phyloP scores from a whole-genome alignment of 495 filamentous ascomycete genomes.

The Aspergillus sparsus region DNA sequence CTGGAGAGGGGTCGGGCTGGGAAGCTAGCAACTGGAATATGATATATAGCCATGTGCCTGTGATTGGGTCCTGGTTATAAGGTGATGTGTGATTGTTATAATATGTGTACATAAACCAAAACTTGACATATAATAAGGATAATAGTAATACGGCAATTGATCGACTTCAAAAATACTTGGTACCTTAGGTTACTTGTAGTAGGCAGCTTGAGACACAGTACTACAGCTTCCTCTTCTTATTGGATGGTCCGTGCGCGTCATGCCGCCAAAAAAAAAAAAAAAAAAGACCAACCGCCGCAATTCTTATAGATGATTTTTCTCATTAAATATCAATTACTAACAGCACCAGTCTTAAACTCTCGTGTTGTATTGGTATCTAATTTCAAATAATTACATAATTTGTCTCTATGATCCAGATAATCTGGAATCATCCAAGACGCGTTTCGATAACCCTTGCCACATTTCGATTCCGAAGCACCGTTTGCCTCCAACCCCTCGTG shows the following conservation, averaged over 20 bases:
- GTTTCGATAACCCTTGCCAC: background rate
- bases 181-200: too few relatives aligned
- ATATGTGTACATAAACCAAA: too few relatives aligned
- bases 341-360: too few relatives aligned
- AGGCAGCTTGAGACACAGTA: too few relatives aligned
- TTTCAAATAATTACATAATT: too few relatives aligned
- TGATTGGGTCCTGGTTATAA: constrained; percentile 54
- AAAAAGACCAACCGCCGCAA: too few relatives aligned
- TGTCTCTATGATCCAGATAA: constrained; percentile 3
- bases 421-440: background rate
- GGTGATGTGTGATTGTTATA: background rate
- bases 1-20: constrained; percentile 72
- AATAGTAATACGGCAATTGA: background rate
- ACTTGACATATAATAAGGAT: constrained; percentile 1
- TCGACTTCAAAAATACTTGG: too few relatives aligned
- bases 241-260: constrained; percentile 10
- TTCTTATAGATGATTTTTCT: too few relatives aligned
- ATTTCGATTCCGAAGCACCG: background rate
- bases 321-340: too few relatives aligned
- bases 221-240: background rate
- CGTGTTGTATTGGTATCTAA: too few relatives aligned
- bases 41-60: constrained; percentile 57
- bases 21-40: constrained; percentile 77
- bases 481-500: background rate
- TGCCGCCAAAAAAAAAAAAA: too few relatives aligned